Conservation (phyloP, 1,139 yeast genomes). For the Candida freyschussii region DNA sequence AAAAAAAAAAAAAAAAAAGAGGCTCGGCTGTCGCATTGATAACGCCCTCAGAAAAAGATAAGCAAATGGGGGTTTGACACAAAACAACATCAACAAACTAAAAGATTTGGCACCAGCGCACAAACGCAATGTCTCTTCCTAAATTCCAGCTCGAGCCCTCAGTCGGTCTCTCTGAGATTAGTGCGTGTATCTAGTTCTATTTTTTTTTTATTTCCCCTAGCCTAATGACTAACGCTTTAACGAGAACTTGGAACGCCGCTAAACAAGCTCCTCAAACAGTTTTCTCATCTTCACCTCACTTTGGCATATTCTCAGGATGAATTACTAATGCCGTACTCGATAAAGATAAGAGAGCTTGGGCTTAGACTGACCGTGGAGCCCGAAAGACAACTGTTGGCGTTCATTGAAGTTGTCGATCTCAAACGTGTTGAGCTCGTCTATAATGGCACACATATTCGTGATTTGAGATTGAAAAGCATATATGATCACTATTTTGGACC, state of each 20-base stretch:
- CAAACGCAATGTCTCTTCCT: conserved; percentile 9
- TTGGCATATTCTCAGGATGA: conserved; percentile 1
- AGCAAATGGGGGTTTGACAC: no score
- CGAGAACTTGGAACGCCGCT: conserved; percentile 11
- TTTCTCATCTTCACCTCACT: conserved; percentile 7
- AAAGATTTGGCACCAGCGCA: no score
- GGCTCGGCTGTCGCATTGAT: no score
- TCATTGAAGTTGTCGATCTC: conserved; percentile 41
- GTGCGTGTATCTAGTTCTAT: conserved; percentile 1
- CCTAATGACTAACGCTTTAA: no score
- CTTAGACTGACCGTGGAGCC: conserved; percentile 39
- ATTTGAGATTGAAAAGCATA: conserved; percentile 28
- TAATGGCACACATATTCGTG: conserved; percentile 13
- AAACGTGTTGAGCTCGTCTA: conserved; percentile 11
- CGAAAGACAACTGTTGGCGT: conserved; percentile 36
- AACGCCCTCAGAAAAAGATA: no score
- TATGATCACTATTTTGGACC: conserved; percentile 61
- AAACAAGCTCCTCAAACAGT: conserved; percentile 8
- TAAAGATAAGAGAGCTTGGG: conserved; percentile 6
- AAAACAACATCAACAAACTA: no score
- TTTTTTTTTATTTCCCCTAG: no score
- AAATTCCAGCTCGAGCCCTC: conserved; percentile 10
- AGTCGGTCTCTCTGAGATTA: conserved; percentile 13
- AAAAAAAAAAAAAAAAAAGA: no score
- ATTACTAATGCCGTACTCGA: background rate